Percentiles rank a stretch among this genome's conserved stretches.
phyloP scores from a whole-genome alignment of 345 rosid species.

The Gossypium longicalyx region DNA sequence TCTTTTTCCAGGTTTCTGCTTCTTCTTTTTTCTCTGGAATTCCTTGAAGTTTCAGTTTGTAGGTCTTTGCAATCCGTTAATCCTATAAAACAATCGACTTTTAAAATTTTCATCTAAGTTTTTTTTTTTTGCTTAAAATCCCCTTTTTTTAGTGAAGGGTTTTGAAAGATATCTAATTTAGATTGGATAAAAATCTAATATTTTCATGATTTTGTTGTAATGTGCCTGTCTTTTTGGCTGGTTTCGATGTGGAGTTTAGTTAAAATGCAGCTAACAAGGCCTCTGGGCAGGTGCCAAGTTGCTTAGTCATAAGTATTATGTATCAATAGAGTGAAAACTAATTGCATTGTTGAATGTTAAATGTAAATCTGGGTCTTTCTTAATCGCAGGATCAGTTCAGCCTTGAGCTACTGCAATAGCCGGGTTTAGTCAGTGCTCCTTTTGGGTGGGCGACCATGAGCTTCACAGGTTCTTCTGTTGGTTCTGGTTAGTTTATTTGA shows the following conservation, averaged over 20 bases:
- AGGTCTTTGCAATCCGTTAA: neutral
- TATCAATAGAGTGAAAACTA: neutral
- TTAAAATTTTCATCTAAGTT: neutral
- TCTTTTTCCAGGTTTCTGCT: neutral
- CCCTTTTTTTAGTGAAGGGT: neutral
- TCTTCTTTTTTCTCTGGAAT: neutral
- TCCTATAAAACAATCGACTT: neutral
- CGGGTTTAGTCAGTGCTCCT: constrained; percentile 13
- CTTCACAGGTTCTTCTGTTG: constrained; percentile 60
- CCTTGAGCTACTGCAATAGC: neutral
- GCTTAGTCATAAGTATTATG: neutral
- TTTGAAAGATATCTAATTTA: neutral
- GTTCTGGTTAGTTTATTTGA: constrained; percentile 52
- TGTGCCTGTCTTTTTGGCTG: neutral
- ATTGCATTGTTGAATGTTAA: neutral
- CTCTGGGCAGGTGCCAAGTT: neutral
- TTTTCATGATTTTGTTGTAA: neutral
- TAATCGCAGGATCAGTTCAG: constrained; percentile 26
- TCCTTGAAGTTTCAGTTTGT: neutral
- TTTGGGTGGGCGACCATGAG: constrained; percentile 49
- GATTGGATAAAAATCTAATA: neutral
- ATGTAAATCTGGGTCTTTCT: constrained; percentile 12
- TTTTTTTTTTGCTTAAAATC: neutral
- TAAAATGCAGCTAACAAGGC: neutral
- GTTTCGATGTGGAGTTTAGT: neutral